These are phyloP conservation scores for Panicum miliaceum DNA, from an alignment of 176 grass and related monocot species.

Conservation along the genomic window DNA sequence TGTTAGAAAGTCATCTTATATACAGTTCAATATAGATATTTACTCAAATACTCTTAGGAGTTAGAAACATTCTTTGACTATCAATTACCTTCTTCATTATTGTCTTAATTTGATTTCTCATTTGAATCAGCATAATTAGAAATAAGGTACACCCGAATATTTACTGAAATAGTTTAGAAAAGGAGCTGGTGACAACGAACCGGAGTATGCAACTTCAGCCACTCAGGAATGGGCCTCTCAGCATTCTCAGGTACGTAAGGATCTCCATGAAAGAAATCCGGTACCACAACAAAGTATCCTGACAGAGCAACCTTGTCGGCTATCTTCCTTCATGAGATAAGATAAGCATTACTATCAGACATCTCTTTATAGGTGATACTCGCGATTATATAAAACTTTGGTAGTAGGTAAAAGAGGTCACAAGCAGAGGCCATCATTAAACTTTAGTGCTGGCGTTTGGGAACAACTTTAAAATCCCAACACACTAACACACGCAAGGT, in stretches of 20 bases:
- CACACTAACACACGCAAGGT: background rate
- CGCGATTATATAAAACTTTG: background rate
- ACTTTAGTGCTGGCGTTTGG: background rate
- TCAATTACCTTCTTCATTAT: background rate
- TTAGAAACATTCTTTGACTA: background rate
- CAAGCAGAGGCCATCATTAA: background rate
- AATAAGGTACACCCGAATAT: background rate
- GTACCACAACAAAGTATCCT: constrained; percentile 73
- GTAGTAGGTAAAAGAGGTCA: background rate
- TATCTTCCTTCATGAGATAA: constrained; percentile 68
- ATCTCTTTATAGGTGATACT: background rate
- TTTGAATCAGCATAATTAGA: background rate
- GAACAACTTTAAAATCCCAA: background rate
- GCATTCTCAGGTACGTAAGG: constrained; percentile 52
- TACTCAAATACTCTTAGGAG: background rate
- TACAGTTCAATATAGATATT: background rate
- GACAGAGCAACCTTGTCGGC: constrained; percentile 70
- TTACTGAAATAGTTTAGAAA: background rate
- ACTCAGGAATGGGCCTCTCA: constrained; percentile 46
- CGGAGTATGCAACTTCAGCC: constrained; percentile 58
- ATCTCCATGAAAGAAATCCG: constrained; percentile 81
- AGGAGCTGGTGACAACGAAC: constrained; percentile 36
- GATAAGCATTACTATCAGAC: constrained; percentile 19
- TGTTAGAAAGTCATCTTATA: background rate
- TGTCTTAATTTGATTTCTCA: background rate